Conservation (phyloP, 2,329 filamentous ascomycete genomes). For the Phaeosphaeria sp. region DNA sequence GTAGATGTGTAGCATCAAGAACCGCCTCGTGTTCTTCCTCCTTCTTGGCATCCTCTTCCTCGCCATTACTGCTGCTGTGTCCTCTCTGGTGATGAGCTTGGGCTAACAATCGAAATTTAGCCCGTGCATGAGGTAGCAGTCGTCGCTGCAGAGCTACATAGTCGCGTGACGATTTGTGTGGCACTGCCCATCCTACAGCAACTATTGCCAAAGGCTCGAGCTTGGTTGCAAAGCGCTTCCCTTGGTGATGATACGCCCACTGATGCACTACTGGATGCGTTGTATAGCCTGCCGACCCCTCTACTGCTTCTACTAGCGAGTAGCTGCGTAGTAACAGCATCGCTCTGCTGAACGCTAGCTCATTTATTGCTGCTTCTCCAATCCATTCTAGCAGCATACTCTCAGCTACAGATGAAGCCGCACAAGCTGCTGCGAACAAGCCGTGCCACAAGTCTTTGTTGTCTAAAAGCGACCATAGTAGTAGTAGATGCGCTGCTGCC, state of each 20-base stretch:
- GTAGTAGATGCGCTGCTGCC: conserved; percentile 30
- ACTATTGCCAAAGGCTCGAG: conserved; percentile 15
- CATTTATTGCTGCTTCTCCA: conserved; percentile 12
- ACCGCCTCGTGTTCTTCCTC: conserved; percentile 10
- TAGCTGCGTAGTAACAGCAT: conserved; percentile 31
- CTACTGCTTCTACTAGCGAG: conserved; percentile 27
- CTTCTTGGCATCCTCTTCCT: conserved; percentile 2
- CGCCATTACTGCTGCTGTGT: neutral
- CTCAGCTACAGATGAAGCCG: conserved; percentile 2
- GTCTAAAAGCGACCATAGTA: conserved; percentile 36
- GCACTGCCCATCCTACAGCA: conserved; percentile 18
- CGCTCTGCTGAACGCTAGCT: conserved; percentile 22
- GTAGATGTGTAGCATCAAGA: conserved; percentile 14
- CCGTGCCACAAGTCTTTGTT: conserved; percentile 34
- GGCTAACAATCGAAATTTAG: conserved; percentile 7
- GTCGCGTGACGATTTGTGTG: conserved; percentile 7
- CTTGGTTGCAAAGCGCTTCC: conserved; percentile 16
- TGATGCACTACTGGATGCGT: conserved; percentile 26
- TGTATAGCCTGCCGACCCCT: conserved; percentile 16
- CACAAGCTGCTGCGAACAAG: conserved; percentile 22
- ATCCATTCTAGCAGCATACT: conserved; percentile 20
- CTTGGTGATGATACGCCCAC: too few relatives aligned
- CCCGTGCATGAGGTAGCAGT: conserved; percentile 24
- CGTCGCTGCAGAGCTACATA: conserved; percentile 19
- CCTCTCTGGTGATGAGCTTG: neutral